Conservation (phyloP, 2,329 filamentous ascomycete genomes). For the Didymella pomorum region DNA sequence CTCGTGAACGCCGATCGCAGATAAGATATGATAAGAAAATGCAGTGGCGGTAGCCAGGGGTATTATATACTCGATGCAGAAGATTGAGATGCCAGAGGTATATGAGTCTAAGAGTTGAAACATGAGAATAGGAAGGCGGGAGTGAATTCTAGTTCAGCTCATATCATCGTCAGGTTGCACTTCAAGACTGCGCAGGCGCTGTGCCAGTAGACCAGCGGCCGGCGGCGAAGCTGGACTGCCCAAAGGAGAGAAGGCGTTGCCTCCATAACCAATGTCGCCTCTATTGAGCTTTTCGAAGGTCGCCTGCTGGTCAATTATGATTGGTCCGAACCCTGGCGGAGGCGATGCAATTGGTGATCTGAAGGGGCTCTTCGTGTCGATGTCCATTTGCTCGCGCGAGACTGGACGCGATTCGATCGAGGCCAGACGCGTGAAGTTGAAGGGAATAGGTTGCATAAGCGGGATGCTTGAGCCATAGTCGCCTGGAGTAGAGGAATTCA, state of each 20-base stretch:
- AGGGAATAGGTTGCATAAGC: slow-evolving; percentile 62
- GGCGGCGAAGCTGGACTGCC: slow-evolving; percentile 62
- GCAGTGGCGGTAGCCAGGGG: slow-evolving; percentile 8
- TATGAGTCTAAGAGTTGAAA: background rate
- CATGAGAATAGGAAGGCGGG: no score
- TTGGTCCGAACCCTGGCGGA: slow-evolving; percentile 27
- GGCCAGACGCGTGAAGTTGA: slow-evolving; percentile 51
- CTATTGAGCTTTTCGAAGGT: slow-evolving; percentile 73
- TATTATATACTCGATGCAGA: slow-evolving; percentile 5
- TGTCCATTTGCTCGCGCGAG: slow-evolving; percentile 45
- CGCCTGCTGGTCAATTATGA: slow-evolving; percentile 23
- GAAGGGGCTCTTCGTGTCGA: slow-evolving; percentile 39
- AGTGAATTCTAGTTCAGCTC: background rate
- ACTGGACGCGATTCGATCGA: slow-evolving; percentile 42
- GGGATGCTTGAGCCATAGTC: slow-evolving; percentile 37
- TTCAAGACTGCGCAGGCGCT: slow-evolving; percentile 70
- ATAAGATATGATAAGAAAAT: background rate
- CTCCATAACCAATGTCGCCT: slow-evolving; percentile 62
- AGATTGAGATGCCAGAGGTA: background rate
- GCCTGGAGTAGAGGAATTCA: slow-evolving; percentile 32
- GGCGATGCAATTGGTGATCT: slow-evolving; percentile 34
- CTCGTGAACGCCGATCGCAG: slow-evolving; percentile 2
- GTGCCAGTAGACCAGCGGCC: slow-evolving; percentile 74
- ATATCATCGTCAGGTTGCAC: slow-evolving; percentile 46
- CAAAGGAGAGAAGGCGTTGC: slow-evolving; percentile 44